phyloP scores from a whole-genome alignment of 371 early-diverging fungal genomes.

The Cokeromyces recurvatus region DNA sequence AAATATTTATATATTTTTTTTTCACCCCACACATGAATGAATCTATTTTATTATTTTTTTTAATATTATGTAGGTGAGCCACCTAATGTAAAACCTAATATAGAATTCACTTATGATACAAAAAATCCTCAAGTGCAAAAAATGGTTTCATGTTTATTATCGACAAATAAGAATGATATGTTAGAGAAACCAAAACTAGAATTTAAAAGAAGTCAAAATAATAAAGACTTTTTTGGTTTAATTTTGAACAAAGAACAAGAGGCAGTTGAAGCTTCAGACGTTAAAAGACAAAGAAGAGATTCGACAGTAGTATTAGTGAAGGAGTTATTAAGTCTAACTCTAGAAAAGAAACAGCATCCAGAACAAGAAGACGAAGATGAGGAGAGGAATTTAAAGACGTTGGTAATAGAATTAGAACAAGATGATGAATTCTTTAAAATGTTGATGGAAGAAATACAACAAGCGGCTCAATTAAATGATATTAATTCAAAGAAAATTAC shows the following conservation, averaged over 20 bases:
- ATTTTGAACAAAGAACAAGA: not conserved
- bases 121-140: conserved; percentile 19
- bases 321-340: conserved; percentile 10
- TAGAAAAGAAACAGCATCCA: not conserved
- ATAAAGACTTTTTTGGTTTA: conserved; percentile 38
- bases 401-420: conserved; percentile 52
- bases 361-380: not conserved
- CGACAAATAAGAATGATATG: not conserved
- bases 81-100: conserved; percentile 39
- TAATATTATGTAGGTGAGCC: conserved; percentile 21
- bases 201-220: conserved; percentile 28
- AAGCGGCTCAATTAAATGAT: conserved; percentile 36
- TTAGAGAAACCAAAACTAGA: conserved; percentile 18
- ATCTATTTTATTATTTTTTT: no score
- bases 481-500: conserved; percentile 37
- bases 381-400: conserved; percentile 19
- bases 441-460: conserved; percentile 45
- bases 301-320: conserved; percentile 16
- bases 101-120: conserved; percentile 35
- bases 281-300: conserved; percentile 1
- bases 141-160: conserved; percentile 1
- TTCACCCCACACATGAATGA: no score
- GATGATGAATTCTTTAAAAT: conserved; percentile 61
- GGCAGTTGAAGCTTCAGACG: conserved; percentile 1
- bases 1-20: no score